A percentile compares a stretch with the other conserved stretches of the same genome.
phyloP scores from a whole-genome alignment of 768 basidiomycete genomes.

The Russula sp. region DNA sequence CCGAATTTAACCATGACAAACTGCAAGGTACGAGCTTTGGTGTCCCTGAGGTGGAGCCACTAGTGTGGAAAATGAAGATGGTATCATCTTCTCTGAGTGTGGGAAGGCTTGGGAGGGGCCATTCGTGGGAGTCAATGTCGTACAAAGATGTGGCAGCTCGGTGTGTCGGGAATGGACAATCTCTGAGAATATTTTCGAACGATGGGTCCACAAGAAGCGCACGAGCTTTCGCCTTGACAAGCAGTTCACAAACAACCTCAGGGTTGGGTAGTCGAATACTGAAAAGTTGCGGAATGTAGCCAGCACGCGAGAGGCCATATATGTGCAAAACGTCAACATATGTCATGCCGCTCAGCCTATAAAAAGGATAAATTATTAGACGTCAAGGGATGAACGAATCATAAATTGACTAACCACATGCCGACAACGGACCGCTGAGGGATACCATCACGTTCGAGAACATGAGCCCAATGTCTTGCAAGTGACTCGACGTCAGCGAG shows the following conservation, averaged over 20 bases:
- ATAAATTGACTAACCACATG: conserved; percentile 49
- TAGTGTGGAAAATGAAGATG: conserved; percentile 72
- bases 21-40: conserved; percentile 74
- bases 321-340: conserved; percentile 69
- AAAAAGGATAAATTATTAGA: conserved; percentile 9
- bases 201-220: conserved; percentile 61
- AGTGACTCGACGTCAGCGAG: conserved; percentile 55
- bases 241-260: conserved; percentile 61
- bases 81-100: conserved; percentile 36
- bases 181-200: conserved; percentile 39
- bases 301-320: conserved; percentile 69
- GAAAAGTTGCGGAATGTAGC: conserved; percentile 73
- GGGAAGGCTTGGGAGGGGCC: conserved; percentile 41
- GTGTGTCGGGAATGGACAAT: conserved; percentile 47
- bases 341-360: conserved; percentile 66
- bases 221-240: conserved; percentile 53
- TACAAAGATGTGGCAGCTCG: conserved; percentile 37
- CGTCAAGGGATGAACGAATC: not conserved
- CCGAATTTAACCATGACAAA: conserved; percentile 59
- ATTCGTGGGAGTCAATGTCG: conserved; percentile 34
- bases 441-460: conserved; percentile 44
- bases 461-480: conserved; percentile 56
- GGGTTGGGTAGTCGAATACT: conserved; percentile 73
- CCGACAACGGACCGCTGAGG: conserved; percentile 57
- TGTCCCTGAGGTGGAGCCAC: conserved; percentile 77